phyloP scores from a whole-genome alignment of 441 rosid genomes.

The California macrophylla region DNA sequence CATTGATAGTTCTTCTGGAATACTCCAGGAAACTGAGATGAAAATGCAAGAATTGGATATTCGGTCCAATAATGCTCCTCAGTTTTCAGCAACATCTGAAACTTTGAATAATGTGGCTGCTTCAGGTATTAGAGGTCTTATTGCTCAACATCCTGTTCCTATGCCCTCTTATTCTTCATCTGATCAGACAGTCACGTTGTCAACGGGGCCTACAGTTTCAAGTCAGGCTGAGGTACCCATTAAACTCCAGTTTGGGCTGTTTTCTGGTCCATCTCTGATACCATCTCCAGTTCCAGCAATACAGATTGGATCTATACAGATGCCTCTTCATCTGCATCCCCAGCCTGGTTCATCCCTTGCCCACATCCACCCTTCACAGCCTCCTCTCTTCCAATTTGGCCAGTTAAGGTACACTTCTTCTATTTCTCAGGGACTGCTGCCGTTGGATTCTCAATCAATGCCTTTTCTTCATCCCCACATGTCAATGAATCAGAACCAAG shows the following conservation, averaged over 20 bases:
- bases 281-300: slow-evolving; percentile 95
- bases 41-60: slow-evolving; percentile 38
- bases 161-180: slow-evolving; percentile 27
- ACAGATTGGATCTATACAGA: slow-evolving; percentile 97
- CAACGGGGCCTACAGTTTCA: slow-evolving; percentile 31
- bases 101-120: slow-evolving; percentile 29
- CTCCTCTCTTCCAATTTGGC: slow-evolving; percentile 86
- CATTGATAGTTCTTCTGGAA: slow-evolving; percentile 35
- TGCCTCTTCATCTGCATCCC: slow-evolving; percentile 94
- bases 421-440: slow-evolving; percentile 62
- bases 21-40: slow-evolving; percentile 49
- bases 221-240: slow-evolving; percentile 57
- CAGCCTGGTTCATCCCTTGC: slow-evolving; percentile 52
- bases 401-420: slow-evolving; percentile 75
- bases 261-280: slow-evolving; percentile 82
- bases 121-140: slow-evolving; percentile 26
- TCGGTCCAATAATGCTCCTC: slow-evolving; percentile 32
- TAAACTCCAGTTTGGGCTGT: slow-evolving; percentile 85
- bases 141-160: slow-evolving; percentile 29
- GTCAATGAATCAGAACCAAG: slow-evolving; percentile 23
- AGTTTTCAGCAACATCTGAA: slow-evolving; percentile 30
- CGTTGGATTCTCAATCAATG: slow-evolving; percentile 54
- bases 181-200: slow-evolving; percentile 35
- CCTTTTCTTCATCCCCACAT: slow-evolving; percentile 44
- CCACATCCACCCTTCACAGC: slow-evolving; percentile 55